Conservation (phyloP, 305 asterid genomes). For the Striga hermonthica region DNA sequence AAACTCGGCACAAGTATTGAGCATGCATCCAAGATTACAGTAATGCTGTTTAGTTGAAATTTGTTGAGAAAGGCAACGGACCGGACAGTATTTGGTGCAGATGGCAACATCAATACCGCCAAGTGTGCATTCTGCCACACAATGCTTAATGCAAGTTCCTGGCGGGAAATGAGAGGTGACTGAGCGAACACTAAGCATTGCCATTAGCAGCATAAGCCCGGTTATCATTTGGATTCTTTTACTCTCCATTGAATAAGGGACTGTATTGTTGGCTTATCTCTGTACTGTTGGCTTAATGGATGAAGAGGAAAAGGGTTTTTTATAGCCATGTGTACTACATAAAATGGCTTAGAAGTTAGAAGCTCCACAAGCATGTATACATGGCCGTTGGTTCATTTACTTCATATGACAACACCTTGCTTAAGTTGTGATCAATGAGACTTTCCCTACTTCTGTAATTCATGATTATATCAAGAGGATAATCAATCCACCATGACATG, state of each 20-base stretch:
- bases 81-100: conserved; percentile 45
- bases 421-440: conserved; percentile 29
- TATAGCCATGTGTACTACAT: conserved; percentile 14
- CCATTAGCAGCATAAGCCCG: conserved; percentile 29
- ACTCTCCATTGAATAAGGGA: conserved; percentile 30
- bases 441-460: conserved; percentile 1
- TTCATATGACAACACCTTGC: conserved; percentile 32
- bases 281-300: conserved; percentile 8
- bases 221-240: conserved; percentile 28
- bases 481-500: too few species aligned
- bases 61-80: conserved; percentile 44
- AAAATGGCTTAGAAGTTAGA: neutral
- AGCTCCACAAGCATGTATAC: neutral
- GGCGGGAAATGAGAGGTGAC: conserved; percentile 38
- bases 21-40: conserved; percentile 46
- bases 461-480: too few species aligned
- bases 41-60: conserved; percentile 32
- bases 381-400: conserved; percentile 35
- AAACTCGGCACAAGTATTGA: conserved; percentile 38
- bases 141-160: conserved; percentile 40
- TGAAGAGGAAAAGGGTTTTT: conserved; percentile 24
- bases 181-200: conserved; percentile 23
- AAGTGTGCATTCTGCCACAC: conserved; percentile 41
- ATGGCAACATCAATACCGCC: conserved; percentile 34
- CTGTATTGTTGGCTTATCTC: too few species aligned